Evolutionary conservation across 345 rosid species (phyloP), one percentile per base, ranked within the genome.

Genomic region (Acer yangbiense): DNA sequence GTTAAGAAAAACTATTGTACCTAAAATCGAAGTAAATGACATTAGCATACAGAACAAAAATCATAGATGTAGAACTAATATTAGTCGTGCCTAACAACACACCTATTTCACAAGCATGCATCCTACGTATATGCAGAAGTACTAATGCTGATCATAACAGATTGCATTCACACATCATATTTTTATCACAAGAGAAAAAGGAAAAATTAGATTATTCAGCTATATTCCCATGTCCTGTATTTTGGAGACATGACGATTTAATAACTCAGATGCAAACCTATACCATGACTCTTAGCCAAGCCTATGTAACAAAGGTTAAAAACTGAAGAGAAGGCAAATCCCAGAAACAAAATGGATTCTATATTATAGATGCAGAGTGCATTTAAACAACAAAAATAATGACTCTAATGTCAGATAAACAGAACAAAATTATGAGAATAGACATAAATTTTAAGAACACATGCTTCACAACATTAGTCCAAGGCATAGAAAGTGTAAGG

Each of bases 381-480:
- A 73, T 9, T 14, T 66, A 75, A 69, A 46, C 76, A 63, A 46
- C 50, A 10, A 10, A 46, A 18, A 58, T 18, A 20, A 58, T 58
- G 63, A 58, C 25, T 20, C 63, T 7, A 58, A 17, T 58, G 50
- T 58, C 63, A 58, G 63, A 58, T 58, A n/a, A 58, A 6, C 57
- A 52, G 23, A 82, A 63, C 50, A 44, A 18, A 72, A 67, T 41
- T 62, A 62, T 10, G 27, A 41, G 23, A 54, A 79, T 44, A 62
- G 76, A 69, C 39, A 63, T 18, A 60, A 27, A 9, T 50, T 73
- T 13, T 1, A 17, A 71, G 4, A 16, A 54, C 41, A 50, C 50
- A 73, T 67, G 46, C 55, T 32, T 44, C 25, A 58, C 46, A 43
- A 76, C 52, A 80, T 23, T 72, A 77, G 48, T 27, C 29, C 43